Conservation (phyloP, 2,329 filamentous ascomycete species). For the Colletotrichum trifolii region DNA sequence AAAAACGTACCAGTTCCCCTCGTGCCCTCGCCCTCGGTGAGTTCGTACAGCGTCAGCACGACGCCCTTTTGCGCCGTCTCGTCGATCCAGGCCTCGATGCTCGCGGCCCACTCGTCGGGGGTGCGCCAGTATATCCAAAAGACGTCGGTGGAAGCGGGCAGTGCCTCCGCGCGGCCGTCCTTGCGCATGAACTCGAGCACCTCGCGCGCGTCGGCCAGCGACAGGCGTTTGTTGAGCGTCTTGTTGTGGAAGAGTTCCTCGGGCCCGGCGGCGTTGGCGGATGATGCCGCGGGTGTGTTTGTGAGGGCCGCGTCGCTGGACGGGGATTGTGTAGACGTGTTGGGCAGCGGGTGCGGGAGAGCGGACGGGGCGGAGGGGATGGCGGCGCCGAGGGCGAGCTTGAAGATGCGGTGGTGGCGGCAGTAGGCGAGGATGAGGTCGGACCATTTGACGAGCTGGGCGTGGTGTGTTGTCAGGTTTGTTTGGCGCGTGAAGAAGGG, state of each 20-base stretch:
- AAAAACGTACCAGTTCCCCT: slow-evolving; percentile 67
- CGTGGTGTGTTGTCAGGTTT: slow-evolving; percentile 77
- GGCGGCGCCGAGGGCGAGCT: slow-evolving; percentile 73
- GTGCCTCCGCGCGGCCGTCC: slow-evolving; percentile 75
- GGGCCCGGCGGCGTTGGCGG: slow-evolving; percentile 56
- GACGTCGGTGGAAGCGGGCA: slow-evolving; percentile 60
- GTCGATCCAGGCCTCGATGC: slow-evolving; percentile 85
- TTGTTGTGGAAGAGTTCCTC: slow-evolving; percentile 68
- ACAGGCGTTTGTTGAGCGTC: slow-evolving; percentile 62
- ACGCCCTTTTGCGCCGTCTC: slow-evolving; percentile 87
- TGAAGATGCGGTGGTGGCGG: slow-evolving; percentile 79
- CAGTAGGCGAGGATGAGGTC: slow-evolving; percentile 86
- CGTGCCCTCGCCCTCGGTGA: slow-evolving; percentile 87
- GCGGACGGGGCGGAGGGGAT: slow-evolving; percentile 59
- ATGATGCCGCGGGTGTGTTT: slow-evolving; percentile 42
- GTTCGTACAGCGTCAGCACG: slow-evolving; percentile 92
- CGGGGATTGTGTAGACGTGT: slow-evolving; percentile 46
- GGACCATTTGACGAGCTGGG: slow-evolving; percentile 89
- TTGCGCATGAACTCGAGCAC: slow-evolving; percentile 69
- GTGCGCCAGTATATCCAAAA: slow-evolving; percentile 87
- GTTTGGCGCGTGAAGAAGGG: slow-evolving; percentile 88
- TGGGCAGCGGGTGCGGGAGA: slow-evolving; percentile 43
- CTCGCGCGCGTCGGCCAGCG: slow-evolving; percentile 63
- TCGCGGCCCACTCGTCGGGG: slow-evolving; percentile 88
- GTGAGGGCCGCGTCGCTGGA: slow-evolving; percentile 51